Base-by-base conservation (phyloP, 1,139 yeast species). In the Hyphopichia wangnamkhiaoensis region DNA sequence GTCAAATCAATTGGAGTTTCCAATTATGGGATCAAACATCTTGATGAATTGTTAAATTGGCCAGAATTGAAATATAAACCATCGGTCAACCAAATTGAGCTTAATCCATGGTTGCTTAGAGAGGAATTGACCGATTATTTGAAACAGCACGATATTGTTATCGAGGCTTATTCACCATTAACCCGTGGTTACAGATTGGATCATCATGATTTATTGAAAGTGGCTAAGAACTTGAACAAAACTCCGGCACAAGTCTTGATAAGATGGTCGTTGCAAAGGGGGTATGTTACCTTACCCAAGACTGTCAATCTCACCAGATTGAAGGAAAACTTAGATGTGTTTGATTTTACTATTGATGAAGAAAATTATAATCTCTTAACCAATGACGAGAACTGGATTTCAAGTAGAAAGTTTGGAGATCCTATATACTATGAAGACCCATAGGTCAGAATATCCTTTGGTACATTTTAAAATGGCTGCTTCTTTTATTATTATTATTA, bases 131-230 rank as follows among this genome's bases (percentile, higher is more conserved):
- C 78, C 41, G 76, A 75, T 28, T 84, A 61, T 58, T 71, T 79
- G 57, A 66, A 74, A 45, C 56, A 67, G 19, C 68, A 85, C 47
- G 75, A 73, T 19, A 84, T 88, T 46, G 57, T 74, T 18, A 58
- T 82, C 39, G 87, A 86, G 59, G 91, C 93, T 30, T 88, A 84
- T 61, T 82, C 90, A 27, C 95, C 96, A 43, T 74, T 88, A 50
- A 66, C 76, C 14, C 79, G 78, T 40, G 81, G 89, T 16, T 88
- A 91, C 13, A 59, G 84, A 31, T 68, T 83, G 52, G 62, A 68
- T 35, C 76, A 84, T 50, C 66, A 68, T 33, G 61, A 65, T 2
- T 63, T 87, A 21, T 47, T 56, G 14, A 58, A 66, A 23, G 59
- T 87, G 44, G 89, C 91, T 35, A 65, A 74, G 40, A 74, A 76